These are phyloP conservation scores for Babjeviella inositovora DNA, from an alignment of 805 yeast species.

Conservation along the genomic window DNA sequence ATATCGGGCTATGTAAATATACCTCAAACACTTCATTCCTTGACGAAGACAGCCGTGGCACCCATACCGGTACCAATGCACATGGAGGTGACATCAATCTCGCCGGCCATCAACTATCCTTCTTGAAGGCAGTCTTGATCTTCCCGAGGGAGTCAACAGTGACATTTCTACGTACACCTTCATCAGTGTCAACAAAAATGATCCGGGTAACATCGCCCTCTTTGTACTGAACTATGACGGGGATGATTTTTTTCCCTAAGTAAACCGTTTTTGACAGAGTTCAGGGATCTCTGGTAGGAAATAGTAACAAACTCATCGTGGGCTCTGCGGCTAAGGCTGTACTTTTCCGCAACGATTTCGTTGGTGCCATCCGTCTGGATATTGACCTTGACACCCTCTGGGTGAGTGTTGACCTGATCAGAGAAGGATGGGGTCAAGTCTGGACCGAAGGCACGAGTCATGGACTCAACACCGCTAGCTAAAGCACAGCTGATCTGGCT, in stretches of 20 bases:
- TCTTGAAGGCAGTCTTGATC: constrained; percentile 75
- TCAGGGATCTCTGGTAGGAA: constrained; percentile 74
- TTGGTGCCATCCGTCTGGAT: constrained; percentile 96
- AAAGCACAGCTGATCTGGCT: constrained; percentile 89
- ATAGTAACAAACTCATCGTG: constrained; percentile 87
- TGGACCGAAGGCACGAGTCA: constrained; percentile 81
- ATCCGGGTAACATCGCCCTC: too few relatives aligned
- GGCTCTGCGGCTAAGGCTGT: constrained; percentile 41
- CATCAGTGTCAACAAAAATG: constrained; percentile 48
- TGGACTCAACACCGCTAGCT: constrained; percentile 88
- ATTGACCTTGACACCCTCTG: constrained; percentile 54
- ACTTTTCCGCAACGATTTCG: constrained; percentile 72
- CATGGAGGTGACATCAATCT: constrained; percentile 88
- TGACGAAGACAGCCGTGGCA: constrained; percentile 77
- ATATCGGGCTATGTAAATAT: too few relatives aligned
- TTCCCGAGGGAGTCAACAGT: constrained; percentile 62
- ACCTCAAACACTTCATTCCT: too few relatives aligned
- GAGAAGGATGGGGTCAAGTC: constrained; percentile 51
- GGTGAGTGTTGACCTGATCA: too few relatives aligned
- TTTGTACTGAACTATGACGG: constrained; percentile 45
- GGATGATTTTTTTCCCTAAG: constrained; percentile 87
- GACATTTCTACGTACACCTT: constrained; percentile 82
- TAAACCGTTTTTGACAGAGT: constrained; percentile 50
- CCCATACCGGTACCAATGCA: constrained; percentile 99
- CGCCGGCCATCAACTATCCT: constrained; percentile 64